Evolutionary conservation across 2,329 filamentous ascomycete species (phyloP), one percentile per base, ranked within the genome.

Genomic region (Pseudonectria buxi): DNA sequence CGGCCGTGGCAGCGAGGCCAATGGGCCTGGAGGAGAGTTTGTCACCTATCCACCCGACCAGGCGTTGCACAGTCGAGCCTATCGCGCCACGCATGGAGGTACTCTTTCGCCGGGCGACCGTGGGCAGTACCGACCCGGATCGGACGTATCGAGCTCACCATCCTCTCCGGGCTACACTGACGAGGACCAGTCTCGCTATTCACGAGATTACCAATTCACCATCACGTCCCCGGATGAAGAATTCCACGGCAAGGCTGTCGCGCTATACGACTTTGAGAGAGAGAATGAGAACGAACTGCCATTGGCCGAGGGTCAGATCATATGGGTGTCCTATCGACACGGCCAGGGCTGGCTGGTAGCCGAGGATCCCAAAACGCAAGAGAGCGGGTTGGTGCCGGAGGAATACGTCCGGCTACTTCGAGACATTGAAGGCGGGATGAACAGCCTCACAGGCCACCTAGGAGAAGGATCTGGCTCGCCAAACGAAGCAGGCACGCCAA

Each of bases 301-400:
- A 4, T 68, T 98, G 30, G 81, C 86, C 1, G 92, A 98, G 63
- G 92, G 92, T 6, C 92, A 98, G 56, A 86, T 95, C 38, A 95
- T 98, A 37, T 84, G 92, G 69, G 89, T 98, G 15, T 94, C 87
- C 12, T 98, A 96, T 60, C 77, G 92, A 28, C 89, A 96, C 56
- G 90, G 90, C 12, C 88, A 96, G 63, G 92, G 92, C 36, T 98
- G 92, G 92, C 72, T 98, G 33, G 92, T 98, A 15, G 92, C 92
- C 4, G 86, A 95, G 64, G 92, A 98, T 54, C 89, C 90, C 10
- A 89, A 87, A 60, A 95, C 88, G 1, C 87, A 79, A 47, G 92
- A 98, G 64, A 94, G 87, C 53, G 92, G 92, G 1, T 72, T 98
- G 25, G 92, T 98, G 2, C 92, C 92, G 0, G 92, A 98, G 62